These are phyloP conservation scores for Lipomyces spencermartinsiae DNA, from an alignment of 805 yeast genomes.

Conservation along the genomic window DNA sequence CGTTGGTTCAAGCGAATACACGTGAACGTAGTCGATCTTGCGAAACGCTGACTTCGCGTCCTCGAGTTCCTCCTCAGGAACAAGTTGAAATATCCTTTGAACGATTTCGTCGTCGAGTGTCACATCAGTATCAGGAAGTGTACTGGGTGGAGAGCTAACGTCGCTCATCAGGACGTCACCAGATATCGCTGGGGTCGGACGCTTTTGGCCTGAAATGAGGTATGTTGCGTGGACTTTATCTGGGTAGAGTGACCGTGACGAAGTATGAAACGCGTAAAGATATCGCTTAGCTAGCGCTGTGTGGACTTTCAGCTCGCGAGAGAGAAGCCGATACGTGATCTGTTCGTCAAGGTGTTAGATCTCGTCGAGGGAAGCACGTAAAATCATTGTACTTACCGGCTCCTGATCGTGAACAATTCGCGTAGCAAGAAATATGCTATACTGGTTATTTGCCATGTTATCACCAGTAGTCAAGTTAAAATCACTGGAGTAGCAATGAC, in stretches of 20 bases:
- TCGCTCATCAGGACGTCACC: conserved; percentile 10
- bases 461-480: not conserved
- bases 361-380: not conserved
- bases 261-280: conserved; percentile 26
- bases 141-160: conserved; percentile 12
- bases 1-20: conserved; percentile 32
- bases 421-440: conserved; percentile 22
- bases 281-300: conserved; percentile 18
- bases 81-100: conserved; percentile 25
- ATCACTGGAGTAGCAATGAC: not conserved
- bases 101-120: not conserved
- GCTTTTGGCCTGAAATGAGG: conserved; percentile 22
- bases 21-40: conserved; percentile 18
- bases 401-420: conserved; percentile 26
- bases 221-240: conserved; percentile 30
- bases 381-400: conserved; percentile 24
- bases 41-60: conserved; percentile 24
- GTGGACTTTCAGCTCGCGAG: conserved; percentile 28
- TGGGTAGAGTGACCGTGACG: conserved; percentile 18
- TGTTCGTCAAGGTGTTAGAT: conserved; percentile 4
- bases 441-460: not conserved
- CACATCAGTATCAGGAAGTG: conserved; percentile 13
- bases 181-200: not conserved
- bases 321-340: conserved; percentile 32
- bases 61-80: conserved; percentile 31